Base-by-base conservation (phyloP, 805 yeast genomes). In the Saccharomycopsis malanga region DNA sequence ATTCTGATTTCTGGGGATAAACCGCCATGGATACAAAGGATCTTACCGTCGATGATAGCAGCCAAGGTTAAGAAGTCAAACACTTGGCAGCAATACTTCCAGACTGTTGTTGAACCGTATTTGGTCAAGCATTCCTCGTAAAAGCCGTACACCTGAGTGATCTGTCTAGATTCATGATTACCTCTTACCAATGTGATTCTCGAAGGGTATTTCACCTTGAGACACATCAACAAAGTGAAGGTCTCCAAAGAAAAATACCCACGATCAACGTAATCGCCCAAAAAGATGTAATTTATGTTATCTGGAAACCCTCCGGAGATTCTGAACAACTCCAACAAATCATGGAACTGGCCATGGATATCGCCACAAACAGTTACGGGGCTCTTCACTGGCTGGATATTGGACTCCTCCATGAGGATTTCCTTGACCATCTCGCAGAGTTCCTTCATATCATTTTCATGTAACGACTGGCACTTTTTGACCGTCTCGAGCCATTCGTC, bases 111-210 rank as follows among this genome's bases (percentile, higher is more conserved):
- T 34, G 91, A 83, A 18, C 97, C 97, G 62, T 89, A 89, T 64
- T 89, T 89, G 48, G 87, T 83, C 50, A 89, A 64, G 62, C 98
- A 89, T 65, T 89, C 98, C 64, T 89, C 98, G 66, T 93, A 91
- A 66, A 91, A 91, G 4, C 98, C 98, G 66, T 91, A 91, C 32
- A 89, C 98, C 68, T 91, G 97, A n/a, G 98, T 91, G 61, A 93
- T 93, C 61, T 93, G 98, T 57, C 98, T 74, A 3, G 93, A 81
- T 66, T 91, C 98, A 67, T 91, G 98, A 65, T 91, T 91, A n/a
- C 98, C 98, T 58, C 98, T 74, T 12, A 91, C 97, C 46, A 91
- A 72, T 0, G 98, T 93, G 53, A 93, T 78, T 57, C 87, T 72
- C 49, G 77, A 74, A 37, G 98, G 95, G 58, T 80, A 86, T 53